Percentiles rank a stretch among this genome's conserved stretches.
phyloP scores from a whole-genome alignment of 495 filamentous ascomycete genomes.

The Pseudomonodictys pantanalensis region DNA sequence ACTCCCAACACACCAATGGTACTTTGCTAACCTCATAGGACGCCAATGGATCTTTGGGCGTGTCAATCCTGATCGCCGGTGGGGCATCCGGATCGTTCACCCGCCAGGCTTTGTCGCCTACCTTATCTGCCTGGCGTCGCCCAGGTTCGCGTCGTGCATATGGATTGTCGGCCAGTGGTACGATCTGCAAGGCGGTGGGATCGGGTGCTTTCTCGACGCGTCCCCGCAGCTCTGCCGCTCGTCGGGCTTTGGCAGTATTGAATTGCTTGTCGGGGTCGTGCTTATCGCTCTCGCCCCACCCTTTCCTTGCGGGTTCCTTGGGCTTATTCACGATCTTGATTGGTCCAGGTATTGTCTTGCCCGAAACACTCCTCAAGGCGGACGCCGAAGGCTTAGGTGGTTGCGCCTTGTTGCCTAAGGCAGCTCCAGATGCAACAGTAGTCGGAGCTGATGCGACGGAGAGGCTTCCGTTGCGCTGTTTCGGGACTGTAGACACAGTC shows the following conservation, averaged over 20 bases:
- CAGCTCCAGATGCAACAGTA: too few relatives aligned
- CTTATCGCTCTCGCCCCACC: neutral
- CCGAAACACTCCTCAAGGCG: neutral
- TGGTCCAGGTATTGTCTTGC: neutral
- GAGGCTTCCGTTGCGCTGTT: too few relatives aligned
- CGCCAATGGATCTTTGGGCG: neutral
- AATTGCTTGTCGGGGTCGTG: neutral
- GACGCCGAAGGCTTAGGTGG: neutral
- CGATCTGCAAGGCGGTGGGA: conserved; percentile 7
- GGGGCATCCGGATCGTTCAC: neutral
- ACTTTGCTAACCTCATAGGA: conserved; percentile 17
- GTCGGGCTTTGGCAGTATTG: conserved; percentile 1
- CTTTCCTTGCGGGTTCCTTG: neutral
- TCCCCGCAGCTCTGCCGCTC: conserved; percentile 10
- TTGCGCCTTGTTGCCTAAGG: too few relatives aligned
- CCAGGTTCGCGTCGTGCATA: conserved; percentile 12
- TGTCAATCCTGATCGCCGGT: neutral
- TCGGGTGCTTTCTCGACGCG: conserved; percentile 19
- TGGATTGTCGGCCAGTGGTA: neutral
- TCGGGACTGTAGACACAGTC: too few relatives aligned
- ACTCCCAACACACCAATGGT: conserved; percentile 28
- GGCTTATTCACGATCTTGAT: conserved; percentile 25
- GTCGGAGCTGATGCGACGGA: too few relatives aligned
- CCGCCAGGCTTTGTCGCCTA: neutral
- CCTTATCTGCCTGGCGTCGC: neutral